Evolutionary conservation across 768 basidiomycete species (phyloP).

Genomic region (Suillus clintonianus): DNA sequence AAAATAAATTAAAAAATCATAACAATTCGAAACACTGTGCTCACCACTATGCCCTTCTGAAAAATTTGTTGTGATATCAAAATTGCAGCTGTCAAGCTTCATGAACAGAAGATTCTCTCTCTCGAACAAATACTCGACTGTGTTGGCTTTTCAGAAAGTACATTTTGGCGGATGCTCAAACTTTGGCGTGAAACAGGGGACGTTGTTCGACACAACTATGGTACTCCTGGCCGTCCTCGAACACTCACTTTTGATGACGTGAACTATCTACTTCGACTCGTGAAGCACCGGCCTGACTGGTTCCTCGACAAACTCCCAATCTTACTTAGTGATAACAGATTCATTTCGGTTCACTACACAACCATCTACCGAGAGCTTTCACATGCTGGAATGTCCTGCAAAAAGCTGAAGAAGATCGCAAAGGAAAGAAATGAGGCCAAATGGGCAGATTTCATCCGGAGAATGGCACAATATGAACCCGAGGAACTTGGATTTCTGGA

Average conservation of each 20-base stretch:
- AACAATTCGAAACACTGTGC: background rate
- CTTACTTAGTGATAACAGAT: conserved; percentile 12
- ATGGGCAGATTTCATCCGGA: conserved; percentile 24
- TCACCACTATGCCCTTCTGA: background rate
- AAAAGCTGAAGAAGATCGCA: conserved; percentile 37
- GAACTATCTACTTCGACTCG: conserved; percentile 24
- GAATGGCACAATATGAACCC: conserved; percentile 30
- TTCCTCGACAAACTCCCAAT: conserved; percentile 37
- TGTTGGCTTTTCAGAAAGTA: conserved; percentile 23
- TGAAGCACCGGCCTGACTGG: conserved; percentile 27
- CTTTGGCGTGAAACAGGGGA: conserved; percentile 13
- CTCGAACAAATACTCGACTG: conserved; percentile 23
- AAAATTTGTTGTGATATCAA: conserved; percentile 2
- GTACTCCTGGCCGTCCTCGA: background rate
- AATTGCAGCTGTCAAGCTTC: conserved; percentile 1
- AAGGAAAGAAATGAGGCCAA: conserved; percentile 27
- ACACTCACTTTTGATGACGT: conserved; percentile 14
- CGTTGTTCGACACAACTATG: conserved; percentile 2
- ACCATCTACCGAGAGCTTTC: conserved; percentile 33
- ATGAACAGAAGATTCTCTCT: background rate
- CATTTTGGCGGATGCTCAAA: conserved; percentile 22
- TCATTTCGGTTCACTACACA: conserved; percentile 35
- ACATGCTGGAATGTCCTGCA: conserved; percentile 24
- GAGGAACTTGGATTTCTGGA: conserved; percentile 39
- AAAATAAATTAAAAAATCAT: background rate